These are phyloP conservation scores for Coelastrella sp. DNA, from an alignment of 139 green algal species.

Conservation along the genomic window DNA sequence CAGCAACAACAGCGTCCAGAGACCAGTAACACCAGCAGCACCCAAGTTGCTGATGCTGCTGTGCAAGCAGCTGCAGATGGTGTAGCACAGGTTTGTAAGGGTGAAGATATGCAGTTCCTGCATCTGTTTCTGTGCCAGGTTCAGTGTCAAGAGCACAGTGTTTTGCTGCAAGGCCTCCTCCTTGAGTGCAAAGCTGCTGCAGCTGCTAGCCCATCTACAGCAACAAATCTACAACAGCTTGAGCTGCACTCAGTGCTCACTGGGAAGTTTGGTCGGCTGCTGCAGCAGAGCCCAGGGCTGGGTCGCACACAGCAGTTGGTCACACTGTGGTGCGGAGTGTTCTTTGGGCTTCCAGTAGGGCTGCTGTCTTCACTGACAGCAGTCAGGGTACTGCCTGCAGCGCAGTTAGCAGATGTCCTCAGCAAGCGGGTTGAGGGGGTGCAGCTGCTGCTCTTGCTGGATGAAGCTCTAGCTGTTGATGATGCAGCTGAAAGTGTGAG, in stretches of 20 bases:
- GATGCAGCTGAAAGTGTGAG: not conserved
- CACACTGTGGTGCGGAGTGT: not conserved
- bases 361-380: not conserved
- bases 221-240: not conserved
- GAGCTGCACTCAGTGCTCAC: not conserved
- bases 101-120: conserved; percentile 9
- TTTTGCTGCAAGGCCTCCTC: not conserved
- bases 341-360: not conserved
- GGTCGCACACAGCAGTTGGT: not conserved
- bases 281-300: not conserved
- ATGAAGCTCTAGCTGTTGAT: not conserved
- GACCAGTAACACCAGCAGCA: too few relatives aligned
- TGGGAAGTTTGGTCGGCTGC: not conserved
- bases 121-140: not conserved
- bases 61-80: not conserved
- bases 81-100: not conserved
- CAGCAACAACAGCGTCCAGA: too few relatives aligned
- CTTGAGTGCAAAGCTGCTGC: not conserved
- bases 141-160: not conserved
- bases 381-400: not conserved
- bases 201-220: not conserved
- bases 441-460: not conserved
- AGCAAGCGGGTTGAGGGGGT: not conserved
- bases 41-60: too few relatives aligned
- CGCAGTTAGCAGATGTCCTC: not conserved